Evolutionary conservation across 2,329 filamentous ascomycete genomes (phyloP).

Genomic region (Arthrinium puccinioides): DNA sequence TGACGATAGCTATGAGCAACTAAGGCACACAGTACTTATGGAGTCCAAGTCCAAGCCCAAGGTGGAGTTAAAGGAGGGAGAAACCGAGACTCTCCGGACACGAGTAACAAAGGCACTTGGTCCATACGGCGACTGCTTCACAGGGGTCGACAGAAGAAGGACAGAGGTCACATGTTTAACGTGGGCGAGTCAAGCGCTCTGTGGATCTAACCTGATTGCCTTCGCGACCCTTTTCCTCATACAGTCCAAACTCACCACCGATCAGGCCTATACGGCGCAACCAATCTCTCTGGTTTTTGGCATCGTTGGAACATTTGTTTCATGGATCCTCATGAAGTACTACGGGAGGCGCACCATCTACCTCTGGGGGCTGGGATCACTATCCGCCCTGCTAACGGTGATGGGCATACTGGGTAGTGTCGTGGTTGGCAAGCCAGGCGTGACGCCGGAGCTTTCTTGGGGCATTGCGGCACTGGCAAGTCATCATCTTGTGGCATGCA

Average conservation of each 20-base stretch:
- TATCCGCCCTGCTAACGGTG: constrained; percentile 3
- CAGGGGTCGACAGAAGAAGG: constrained; percentile 23
- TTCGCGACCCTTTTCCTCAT: constrained; percentile 24
- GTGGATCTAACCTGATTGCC: constrained; percentile 14
- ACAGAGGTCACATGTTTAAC: constrained; percentile 22
- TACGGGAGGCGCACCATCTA: constrained; percentile 7
- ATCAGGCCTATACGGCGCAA: constrained; percentile 5
- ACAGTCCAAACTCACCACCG: constrained; percentile 14
- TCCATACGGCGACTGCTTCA: constrained; percentile 33
- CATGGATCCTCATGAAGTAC: constrained; percentile 7
- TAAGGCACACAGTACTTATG: constrained; percentile 27
- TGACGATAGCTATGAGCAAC: constrained; percentile 20
- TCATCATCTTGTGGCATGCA: not conserved
- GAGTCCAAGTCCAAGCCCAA: constrained; percentile 16
- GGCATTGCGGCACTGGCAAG: constrained; percentile 5
- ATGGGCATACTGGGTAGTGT: constrained; percentile 5
- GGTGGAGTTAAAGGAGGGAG: constrained; percentile 21
- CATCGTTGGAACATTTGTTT: constrained; percentile 3
- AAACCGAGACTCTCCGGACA: too few relatives aligned
- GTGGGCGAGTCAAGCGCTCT: constrained; percentile 15
- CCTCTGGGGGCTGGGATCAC: constrained; percentile 4
- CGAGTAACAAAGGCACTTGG: too few relatives aligned
- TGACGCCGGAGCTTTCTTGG: too few relatives aligned
- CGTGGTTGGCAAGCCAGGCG: not conserved
- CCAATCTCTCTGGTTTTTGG: constrained; percentile 2